Percentiles rank a stretch among this genome's conserved stretches.
These are phyloP conservation scores for Paragyromitra xinjiangensis DNA, from an alignment of 495 filamentous ascomycete species.

Conservation along the genomic window DNA sequence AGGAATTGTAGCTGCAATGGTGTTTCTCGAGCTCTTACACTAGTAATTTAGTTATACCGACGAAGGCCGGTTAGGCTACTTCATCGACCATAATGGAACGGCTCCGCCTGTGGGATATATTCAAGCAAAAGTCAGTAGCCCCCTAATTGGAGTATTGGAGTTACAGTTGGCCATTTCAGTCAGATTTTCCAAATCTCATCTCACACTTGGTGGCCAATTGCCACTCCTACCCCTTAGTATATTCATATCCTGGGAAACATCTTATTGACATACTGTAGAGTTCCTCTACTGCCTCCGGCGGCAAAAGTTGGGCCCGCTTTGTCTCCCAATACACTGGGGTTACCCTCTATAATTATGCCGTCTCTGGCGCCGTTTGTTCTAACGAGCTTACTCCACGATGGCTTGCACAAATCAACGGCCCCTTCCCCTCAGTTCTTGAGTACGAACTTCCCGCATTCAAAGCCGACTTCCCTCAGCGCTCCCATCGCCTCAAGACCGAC, in stretches of 20 bases:
- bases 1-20: not conserved
- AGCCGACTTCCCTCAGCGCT: slow-evolving; percentile 67
- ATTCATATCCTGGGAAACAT: not conserved
- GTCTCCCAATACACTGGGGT: slow-evolving; percentile 66
- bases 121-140: slow-evolving; percentile 59
- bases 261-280: slow-evolving; percentile 58
- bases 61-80: slow-evolving; percentile 71
- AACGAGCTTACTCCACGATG: slow-evolving; percentile 69
- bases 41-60: slow-evolving; percentile 68
- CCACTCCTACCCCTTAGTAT: not conserved
- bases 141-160: slow-evolving; percentile 12
- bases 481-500: slow-evolving; percentile 63
- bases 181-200: not conserved
- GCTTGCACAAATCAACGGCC: slow-evolving; percentile 61
- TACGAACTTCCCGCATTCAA: slow-evolving; percentile 76
- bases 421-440: slow-evolving; percentile 70
- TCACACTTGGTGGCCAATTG: not conserved
- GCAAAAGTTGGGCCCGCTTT: slow-evolving; percentile 73
- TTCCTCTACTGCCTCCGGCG: slow-evolving; percentile 67
- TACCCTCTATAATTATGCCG: slow-evolving; percentile 77
- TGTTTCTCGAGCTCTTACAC: slow-evolving; percentile 1
- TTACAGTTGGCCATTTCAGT: not conserved
- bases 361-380: slow-evolving; percentile 74
- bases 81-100: slow-evolving; percentile 65
- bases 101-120: slow-evolving; percentile 70